Evolutionary conservation across 1,284 basidiomycete genomes (phyloP).

Genomic region (Cutaneotrichosporon sp.): DNA sequence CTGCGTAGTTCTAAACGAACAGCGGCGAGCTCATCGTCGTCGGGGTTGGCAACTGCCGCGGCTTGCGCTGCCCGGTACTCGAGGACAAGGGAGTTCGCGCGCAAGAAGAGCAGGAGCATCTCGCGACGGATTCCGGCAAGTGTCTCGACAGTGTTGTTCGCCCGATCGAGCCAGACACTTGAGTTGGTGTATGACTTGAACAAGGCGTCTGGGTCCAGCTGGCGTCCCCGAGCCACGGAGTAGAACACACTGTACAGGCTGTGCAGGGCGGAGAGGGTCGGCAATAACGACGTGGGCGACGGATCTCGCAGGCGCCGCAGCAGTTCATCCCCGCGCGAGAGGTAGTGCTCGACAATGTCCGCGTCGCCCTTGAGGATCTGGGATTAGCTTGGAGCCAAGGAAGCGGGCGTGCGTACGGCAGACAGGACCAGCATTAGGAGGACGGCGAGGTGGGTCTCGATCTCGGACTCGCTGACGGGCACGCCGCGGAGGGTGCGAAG

Average conservation of each 20-base stretch:
- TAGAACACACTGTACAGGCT: not conserved
- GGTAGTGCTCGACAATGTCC: not conserved
- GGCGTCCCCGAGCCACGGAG: not conserved
- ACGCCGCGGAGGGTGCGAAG: too few relatives aligned
- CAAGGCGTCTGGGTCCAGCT: not conserved
- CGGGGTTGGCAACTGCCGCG: too few relatives aligned
- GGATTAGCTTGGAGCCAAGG: too few relatives aligned
- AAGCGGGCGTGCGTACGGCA: too few relatives aligned
- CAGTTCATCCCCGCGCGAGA: too few relatives aligned
- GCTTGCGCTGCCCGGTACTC: not conserved
- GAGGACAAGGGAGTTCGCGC: not conserved
- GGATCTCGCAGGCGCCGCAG: too few relatives aligned
- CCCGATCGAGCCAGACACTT: not conserved
- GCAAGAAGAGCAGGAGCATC: not conserved
- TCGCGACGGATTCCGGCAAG: too few relatives aligned
- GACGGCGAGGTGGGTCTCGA: not conserved
- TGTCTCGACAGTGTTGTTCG: not conserved
- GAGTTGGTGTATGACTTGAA: not conserved
- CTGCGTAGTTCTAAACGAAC: not conserved
- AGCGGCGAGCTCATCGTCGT: not conserved
- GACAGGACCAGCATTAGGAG: not conserved
- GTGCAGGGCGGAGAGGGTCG: not conserved
- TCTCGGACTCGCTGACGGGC: not conserved
- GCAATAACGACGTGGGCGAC: too few relatives aligned
- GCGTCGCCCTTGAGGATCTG: slow-evolving; percentile 2